Conservation (phyloP, 2,329 filamentous ascomycete species). For the Alternaria burnsii region DNA sequence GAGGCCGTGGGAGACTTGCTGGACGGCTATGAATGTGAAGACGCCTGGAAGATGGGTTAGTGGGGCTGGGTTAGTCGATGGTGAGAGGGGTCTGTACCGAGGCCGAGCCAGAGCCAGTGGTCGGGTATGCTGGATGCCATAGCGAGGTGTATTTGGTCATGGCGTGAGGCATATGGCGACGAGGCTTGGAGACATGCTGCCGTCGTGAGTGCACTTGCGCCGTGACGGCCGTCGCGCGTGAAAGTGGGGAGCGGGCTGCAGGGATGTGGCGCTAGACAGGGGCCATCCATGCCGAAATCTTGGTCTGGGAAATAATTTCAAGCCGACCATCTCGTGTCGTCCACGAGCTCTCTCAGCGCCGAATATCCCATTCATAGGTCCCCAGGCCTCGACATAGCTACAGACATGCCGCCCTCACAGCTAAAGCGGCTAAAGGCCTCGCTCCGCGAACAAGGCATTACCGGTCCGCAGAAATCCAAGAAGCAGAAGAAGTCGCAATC, state of each 20-base stretch:
- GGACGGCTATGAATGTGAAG: constrained; percentile 66
- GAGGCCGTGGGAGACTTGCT: constrained; percentile 67
- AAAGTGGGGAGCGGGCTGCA: constrained; percentile 13
- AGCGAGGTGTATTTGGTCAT: constrained; percentile 22
- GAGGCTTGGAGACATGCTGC: constrained; percentile 2
- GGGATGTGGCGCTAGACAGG: constrained; percentile 14
- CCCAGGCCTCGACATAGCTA: not conserved
- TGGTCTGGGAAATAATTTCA: constrained; percentile 30
- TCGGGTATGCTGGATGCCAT: constrained; percentile 54
- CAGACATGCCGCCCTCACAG: constrained; percentile 88
- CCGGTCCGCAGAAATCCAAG: constrained; percentile 92
- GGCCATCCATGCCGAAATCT: constrained; percentile 29
- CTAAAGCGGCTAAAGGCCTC: constrained; percentile 95
- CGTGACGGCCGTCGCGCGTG: constrained; percentile 28
- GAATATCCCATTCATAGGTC: not conserved
- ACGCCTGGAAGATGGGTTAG: constrained; percentile 54
- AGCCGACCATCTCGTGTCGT: constrained; percentile 12
- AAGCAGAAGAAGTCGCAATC: constrained; percentile 81
- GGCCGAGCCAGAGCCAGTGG: constrained; percentile 57
- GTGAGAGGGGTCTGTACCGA: constrained; percentile 48
- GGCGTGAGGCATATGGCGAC: constrained; percentile 7
- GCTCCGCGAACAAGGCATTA: constrained; percentile 85
- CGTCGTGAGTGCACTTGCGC: constrained; percentile 5
- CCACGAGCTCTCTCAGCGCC: constrained; percentile 6
- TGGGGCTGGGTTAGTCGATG: constrained; percentile 54